Base-by-base conservation (phyloP, 176 grass and related monocot genomes). In the Poa annua region DNA sequence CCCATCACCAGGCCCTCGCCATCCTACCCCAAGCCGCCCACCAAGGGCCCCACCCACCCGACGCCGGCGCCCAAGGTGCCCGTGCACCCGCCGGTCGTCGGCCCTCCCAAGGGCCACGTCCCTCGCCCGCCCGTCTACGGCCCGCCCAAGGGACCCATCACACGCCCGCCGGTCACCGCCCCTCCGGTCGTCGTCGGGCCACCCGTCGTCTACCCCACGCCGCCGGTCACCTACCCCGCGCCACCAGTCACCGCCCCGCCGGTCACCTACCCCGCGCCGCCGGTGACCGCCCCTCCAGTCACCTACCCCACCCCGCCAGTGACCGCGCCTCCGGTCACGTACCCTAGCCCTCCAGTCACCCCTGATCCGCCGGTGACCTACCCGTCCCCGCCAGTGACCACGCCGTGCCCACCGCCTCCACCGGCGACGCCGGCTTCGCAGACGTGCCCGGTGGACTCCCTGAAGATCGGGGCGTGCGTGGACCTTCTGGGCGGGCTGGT, bases 401-500 rank as follows among this genome's bases (percentile, higher is more conserved):
- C 66, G 22, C 87, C 87, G 7, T 81, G 86, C 71, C 89, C 90
- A 1, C 90, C 64, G 6, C 78, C 88, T 0, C 75, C 88, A 0
- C 71, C 47, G 3, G 22, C 88, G 26, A 36, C 86, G 15, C 75
- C 67, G 22, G 9, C 57, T 48, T 21, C 69, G 62, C 53, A 56
- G 56, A 84, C 74, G 1, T 99, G 96, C 83, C 96, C 96, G 3
- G 96, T 75, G 50, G 96, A 99, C 86, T 83, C 91, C 24, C 87
- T 99, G 16, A 99, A 99, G 85, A 54, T 99, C 32, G 96, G 96
- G 0, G 93, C 96, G 32, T 99, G 96, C 86, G 96, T 99, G 42
- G 96, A 99, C 83, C 81, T 99, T 74, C 88, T 99, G 25, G 93
- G 93, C 19, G 96, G 96, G 56, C 80, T 99, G 89, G 91, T 99